Conservation (phyloP, 148 eudicot genomes). For the Chenopodium formosanum region DNA sequence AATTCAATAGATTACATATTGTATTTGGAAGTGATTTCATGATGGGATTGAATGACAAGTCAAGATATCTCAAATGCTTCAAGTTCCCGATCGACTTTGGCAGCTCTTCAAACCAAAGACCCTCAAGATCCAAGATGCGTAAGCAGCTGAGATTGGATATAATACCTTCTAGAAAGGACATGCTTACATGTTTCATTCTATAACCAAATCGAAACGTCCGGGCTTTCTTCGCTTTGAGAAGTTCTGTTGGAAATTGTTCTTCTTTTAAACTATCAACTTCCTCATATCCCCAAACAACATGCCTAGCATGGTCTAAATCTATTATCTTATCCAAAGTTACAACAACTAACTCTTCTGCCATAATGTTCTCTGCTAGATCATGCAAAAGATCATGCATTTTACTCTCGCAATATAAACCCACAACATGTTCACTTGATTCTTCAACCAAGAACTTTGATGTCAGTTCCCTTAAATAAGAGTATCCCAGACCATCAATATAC, state of each 20-base stretch:
- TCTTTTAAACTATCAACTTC: not conserved
- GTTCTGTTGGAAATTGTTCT: constrained; percentile 21
- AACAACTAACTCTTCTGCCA: constrained; percentile 32
- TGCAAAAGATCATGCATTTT: constrained; percentile 48
- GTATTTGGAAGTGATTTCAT: constrained; percentile 47
- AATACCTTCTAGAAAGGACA: constrained; percentile 32
- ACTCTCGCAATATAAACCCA: constrained; percentile 17
- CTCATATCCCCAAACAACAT: constrained; percentile 27
- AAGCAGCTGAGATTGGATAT: constrained; percentile 23
- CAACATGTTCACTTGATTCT: constrained; percentile 27
- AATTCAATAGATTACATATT: constrained; percentile 41
- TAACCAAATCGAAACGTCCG: constrained; percentile 31
- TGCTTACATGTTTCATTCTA: constrained; percentile 10
- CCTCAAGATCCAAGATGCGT: constrained; percentile 29
- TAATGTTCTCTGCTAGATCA: constrained; percentile 40
- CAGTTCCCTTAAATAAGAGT: constrained; percentile 1
- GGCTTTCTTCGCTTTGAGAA: constrained; percentile 27
- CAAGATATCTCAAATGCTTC: constrained; percentile 34
- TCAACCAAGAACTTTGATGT: constrained; percentile 44
- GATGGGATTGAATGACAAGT: constrained; percentile 29
- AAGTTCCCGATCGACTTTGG: constrained; percentile 39
- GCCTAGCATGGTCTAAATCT: constrained; percentile 26
- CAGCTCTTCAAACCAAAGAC: constrained; percentile 37
- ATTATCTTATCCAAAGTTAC: constrained; percentile 14
- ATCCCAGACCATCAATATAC: not conserved